Conservation (phyloP, 805 yeast genomes). For the Phaffomyces opuntiae region DNA sequence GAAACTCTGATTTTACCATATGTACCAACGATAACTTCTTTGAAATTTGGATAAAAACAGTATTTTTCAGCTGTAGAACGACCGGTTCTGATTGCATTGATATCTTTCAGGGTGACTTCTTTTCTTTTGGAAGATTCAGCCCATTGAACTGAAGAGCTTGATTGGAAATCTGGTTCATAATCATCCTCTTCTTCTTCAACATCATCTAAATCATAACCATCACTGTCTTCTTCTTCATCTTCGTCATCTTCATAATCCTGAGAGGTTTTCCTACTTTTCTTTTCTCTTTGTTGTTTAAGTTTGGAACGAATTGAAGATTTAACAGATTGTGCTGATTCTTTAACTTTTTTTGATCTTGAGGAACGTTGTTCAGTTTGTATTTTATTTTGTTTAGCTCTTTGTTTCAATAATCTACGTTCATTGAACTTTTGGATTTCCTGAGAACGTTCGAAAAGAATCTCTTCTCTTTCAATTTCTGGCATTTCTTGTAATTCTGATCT, state of each 20-base stretch:
- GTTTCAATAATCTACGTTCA: conserved; percentile 76
- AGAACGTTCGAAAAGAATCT: conserved; percentile 82
- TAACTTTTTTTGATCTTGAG: conserved; percentile 22
- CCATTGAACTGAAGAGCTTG: conserved; percentile 42
- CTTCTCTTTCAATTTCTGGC: conserved; percentile 92
- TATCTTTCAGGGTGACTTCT: conserved; percentile 49
- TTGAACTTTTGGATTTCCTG: conserved; percentile 86
- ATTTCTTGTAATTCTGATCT: conserved; percentile 52
- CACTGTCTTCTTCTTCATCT: conserved; percentile 35
- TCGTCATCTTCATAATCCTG: conserved; percentile 31
- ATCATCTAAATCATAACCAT: conserved; percentile 31
- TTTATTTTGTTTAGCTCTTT: conserved; percentile 62
- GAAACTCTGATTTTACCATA: conserved; percentile 78
- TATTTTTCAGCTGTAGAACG: conserved; percentile 67
- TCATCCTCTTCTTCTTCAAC: conserved; percentile 38
- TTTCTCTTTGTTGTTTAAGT: conserved; percentile 69
- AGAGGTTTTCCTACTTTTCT: conserved; percentile 35
- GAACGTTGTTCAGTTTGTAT: conserved; percentile 30
- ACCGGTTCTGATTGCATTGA: conserved; percentile 71
- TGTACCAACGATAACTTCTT: conserved; percentile 60
- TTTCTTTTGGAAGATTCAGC: conserved; percentile 37
- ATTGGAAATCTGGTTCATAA: conserved; percentile 35
- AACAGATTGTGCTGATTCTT: conserved; percentile 26
- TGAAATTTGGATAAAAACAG: conserved; percentile 79
- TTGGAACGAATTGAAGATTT: conserved; percentile 56